Base-by-base conservation (phyloP, 768 basidiomycete species). In the Rhodotorula diobovata region DNA sequence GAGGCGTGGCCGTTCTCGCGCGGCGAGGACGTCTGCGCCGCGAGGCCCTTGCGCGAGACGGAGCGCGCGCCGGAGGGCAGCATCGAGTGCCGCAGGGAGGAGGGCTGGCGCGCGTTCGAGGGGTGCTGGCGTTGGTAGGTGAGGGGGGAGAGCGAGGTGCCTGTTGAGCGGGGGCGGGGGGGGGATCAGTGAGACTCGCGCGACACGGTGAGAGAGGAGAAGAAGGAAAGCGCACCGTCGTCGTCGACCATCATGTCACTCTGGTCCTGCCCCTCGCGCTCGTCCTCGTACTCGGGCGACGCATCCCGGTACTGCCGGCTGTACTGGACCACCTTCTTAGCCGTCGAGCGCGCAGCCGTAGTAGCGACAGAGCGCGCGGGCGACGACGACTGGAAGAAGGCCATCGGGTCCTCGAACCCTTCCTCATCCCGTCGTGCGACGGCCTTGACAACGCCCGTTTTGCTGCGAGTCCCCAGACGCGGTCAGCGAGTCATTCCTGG, bases 401-500 rank as follows among this genome's bases (percentile, higher is more conserved):
- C 75, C 34, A 79, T 69, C n/a, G n/a, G n/a, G 63, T 80, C 79
- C 66, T 83, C 81, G 67, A 80, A 79, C 1, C 82, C 82, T 20
- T 79, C 78, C 4, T 66, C 48, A 41, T 70, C 68, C 11, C 70
- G 62, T 12, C 41, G 46, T 1, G 32, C 34, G 18, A 37, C 35
- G 8, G 64, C 34, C 14, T 58, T 51, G 14, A 37, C 28, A 2
- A 68, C 51, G 20, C 75, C 71, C 0, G 75, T 73, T 64, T 73
- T 72, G 51, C 75, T 76, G 37, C 16, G 30, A 30, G 25, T 41
- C 8, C 0, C 4, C 35, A 37, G 21, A 39, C 37, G n/a, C n/a
- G 8, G 56, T 28, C 11, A 39, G 56, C 25, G 30, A 35, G 37
- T 41, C 39, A 41, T 8, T 41, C 9, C 39, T 41, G 8, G 39